Evolutionary conservation across 352 stramenopile genomes (phyloP), one percentile per base, ranked within the genome.

Genomic region (Phytophthora sp.): DNA sequence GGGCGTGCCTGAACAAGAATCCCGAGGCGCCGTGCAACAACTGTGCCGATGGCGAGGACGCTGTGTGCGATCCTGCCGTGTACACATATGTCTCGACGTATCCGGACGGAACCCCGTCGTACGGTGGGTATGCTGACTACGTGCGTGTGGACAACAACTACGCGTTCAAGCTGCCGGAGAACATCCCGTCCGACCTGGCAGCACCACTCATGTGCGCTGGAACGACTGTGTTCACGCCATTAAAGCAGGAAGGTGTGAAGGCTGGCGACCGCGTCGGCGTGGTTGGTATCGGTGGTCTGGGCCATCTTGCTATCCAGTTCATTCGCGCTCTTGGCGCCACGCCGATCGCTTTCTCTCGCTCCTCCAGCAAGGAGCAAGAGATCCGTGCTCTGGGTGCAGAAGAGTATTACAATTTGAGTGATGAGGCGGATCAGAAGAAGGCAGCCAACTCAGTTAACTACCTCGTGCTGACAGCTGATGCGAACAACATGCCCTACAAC

Each of bases 391-490:
- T 59, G 7, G 51, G 51, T 17, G 51, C 51, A 10, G 20, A 27
- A 9, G 53, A 61, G 30, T 61, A 53, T 30, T 61, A 53, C 53
- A 61, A 57, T 12, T 11, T 57, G 37, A 58, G 50, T 24, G 28
- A 41, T 5, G 23, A 51, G 42, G 41, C n/a, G 4, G 30, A 54
- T 2, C 39, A 60, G 38, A 53, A 61, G 41, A 61, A 61, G 41
- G 53, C 39, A 4, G 30, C 31, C 15, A 34, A 34, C 15, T 51
- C 41, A 0, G 41, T 61, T 3, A 41, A 53, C 31, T 61, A 20
- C 31, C 42, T 61, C 2, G 13, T 61, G 5, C 24, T 61, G 1
- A 53, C 41, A 0, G 53, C 53, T 5, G 41, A 53, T 24, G 39
- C 41, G 21, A 46, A 35, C 2, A 41, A 61, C 41, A 61, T 61